phyloP scores from a whole-genome alignment of 176 grass and related monocot species.

The Triticum aestivum region DNA sequence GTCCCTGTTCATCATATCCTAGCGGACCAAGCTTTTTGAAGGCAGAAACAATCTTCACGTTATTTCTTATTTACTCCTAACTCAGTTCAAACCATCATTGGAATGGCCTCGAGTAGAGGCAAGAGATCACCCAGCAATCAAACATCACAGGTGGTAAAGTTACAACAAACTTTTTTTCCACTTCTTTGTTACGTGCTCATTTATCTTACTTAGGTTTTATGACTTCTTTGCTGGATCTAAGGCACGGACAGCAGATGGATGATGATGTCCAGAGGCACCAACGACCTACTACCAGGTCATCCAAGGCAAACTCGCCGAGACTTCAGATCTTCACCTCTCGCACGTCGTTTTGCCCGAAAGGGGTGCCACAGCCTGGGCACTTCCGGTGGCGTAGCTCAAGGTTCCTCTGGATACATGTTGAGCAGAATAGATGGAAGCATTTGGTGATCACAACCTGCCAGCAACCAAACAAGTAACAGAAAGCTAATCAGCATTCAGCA shows the following conservation, averaged over 20 bases:
- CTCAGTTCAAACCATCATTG: neutral
- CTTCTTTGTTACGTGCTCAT: no score
- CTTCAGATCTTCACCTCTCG: constrained; percentile 87
- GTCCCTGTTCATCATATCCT: no score
- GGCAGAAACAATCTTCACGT: neutral
- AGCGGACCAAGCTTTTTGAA: neutral
- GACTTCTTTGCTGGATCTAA: neutral
- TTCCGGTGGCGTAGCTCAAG: constrained; percentile 91
- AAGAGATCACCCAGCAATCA: neutral
- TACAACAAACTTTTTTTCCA: neutral
- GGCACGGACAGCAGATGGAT: neutral
- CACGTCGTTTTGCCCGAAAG: constrained; percentile 86
- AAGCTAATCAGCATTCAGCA: neutral
- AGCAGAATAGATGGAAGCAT: constrained; percentile 97
- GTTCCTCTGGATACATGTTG: constrained; percentile 91
- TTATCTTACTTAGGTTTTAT: neutral
- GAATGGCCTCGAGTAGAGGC: neutral
- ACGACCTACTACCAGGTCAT: neutral
- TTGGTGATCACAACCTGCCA: constrained; percentile 91
- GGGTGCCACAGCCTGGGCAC: constrained; percentile 76
- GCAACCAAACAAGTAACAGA: constrained; percentile 15
- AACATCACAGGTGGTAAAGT: neutral
- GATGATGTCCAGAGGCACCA: neutral
- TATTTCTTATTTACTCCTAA: neutral
- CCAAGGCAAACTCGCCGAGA: neutral